Percentiles rank a stretch among this genome's conserved stretches.
These are phyloP conservation scores for Phoma sp. DNA, from an alignment of 2,329 filamentous ascomycete genomes.

Conservation along the genomic window DNA sequence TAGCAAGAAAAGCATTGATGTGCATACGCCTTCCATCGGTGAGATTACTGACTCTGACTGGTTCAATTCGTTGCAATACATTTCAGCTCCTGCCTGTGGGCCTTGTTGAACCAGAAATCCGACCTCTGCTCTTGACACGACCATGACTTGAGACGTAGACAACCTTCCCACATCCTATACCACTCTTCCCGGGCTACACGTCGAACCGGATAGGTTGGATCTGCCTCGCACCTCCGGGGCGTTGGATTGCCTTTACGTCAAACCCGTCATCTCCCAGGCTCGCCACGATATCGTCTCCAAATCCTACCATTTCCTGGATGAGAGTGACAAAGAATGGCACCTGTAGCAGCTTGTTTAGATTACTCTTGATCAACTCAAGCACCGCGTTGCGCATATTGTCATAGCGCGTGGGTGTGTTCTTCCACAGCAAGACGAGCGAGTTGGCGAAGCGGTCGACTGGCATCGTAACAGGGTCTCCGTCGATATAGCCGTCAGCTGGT, in stretches of 20 bases:
- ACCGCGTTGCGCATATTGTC: conserved; percentile 26
- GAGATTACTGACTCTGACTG: too few relatives aligned
- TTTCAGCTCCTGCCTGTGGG: too few relatives aligned
- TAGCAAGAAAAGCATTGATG: too few relatives aligned
- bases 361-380: conserved; percentile 27
- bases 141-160: too few relatives aligned
- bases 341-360: conserved; percentile 20
- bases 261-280: conserved; percentile 31
- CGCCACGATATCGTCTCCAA: conserved; percentile 25
- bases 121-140: too few relatives aligned
- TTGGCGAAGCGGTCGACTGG: conserved; percentile 26
- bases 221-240: background rate
- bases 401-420: conserved; percentile 20
- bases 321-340: conserved; percentile 26
- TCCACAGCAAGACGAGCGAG: conserved; percentile 33
- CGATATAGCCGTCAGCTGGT: background rate
- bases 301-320: conserved; percentile 20
- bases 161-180: too few relatives aligned
- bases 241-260: conserved; percentile 19
- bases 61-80: too few relatives aligned
- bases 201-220: conserved; percentile 3
- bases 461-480: background rate
- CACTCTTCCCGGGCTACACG: background rate
- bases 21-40: too few relatives aligned
- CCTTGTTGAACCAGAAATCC: too few relatives aligned